phyloP scores from a whole-genome alignment of 768 basidiomycete genomes.

The Boletus tomentosulus region DNA sequence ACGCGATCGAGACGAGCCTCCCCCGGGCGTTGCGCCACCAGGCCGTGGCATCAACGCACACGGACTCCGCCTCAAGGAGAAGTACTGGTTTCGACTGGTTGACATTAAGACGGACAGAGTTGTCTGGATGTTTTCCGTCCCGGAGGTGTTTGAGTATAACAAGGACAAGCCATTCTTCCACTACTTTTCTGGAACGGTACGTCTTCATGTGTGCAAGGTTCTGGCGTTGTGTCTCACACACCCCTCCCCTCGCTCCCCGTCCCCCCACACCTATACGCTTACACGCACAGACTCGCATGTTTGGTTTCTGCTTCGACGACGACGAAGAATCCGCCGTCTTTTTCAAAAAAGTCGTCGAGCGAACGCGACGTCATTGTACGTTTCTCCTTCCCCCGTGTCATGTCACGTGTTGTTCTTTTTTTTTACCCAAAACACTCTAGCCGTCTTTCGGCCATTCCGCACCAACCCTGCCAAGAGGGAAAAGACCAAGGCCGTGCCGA shows the following conservation, averaged over 20 bases:
- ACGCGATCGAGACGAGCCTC: conserved; percentile 27
- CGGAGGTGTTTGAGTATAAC: conserved; percentile 61
- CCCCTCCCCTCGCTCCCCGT: not conserved
- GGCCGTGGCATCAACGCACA: conserved; percentile 16
- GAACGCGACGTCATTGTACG: conserved; percentile 43
- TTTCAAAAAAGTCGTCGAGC: conserved; percentile 55
- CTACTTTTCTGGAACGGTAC: conserved; percentile 78
- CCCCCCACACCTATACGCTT: not conserved
- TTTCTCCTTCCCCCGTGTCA: not conserved
- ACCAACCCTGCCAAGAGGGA: conserved; percentile 27
- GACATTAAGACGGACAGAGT: conserved; percentile 54
- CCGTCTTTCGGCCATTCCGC: conserved; percentile 27
- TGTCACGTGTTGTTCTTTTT: conserved; percentile 1
- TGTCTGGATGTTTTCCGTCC: conserved; percentile 67
- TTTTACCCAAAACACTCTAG: conserved; percentile 3
- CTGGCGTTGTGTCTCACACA: not conserved
- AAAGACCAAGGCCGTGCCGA: not conserved
- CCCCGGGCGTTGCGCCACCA: conserved; percentile 21
- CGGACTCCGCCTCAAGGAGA: conserved; percentile 30
- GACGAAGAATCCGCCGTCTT: conserved; percentile 56
- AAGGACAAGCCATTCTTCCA: conserved; percentile 92
- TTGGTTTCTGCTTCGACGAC: conserved; percentile 56
- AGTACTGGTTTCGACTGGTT: conserved; percentile 63
- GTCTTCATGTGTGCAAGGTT: conserved; percentile 24
- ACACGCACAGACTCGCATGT: conserved; percentile 38